Percentiles rank a stretch among this genome's conserved stretches.
phyloP scores from a whole-genome alignment of 2,329 filamentous ascomycete species.

The Calonectria fujianensis region DNA sequence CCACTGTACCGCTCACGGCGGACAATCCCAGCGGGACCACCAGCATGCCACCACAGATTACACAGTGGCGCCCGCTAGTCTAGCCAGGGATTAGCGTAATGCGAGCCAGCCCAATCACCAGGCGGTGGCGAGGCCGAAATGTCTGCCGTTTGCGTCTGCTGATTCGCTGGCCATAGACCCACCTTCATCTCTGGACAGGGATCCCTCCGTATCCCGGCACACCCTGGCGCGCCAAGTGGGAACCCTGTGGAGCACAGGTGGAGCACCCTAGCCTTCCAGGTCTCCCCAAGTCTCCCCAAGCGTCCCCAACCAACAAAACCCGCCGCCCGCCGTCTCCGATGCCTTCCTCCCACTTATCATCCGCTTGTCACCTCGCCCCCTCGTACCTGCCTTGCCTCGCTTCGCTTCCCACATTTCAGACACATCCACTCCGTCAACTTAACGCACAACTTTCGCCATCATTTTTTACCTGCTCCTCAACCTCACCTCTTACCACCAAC shows the following conservation, averaged over 20 bases:
- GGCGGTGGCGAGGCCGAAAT: constrained; percentile 57
- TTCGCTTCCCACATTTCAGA: constrained; percentile 47
- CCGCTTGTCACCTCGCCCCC: constrained; percentile 49
- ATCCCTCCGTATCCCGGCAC: constrained; percentile 41
- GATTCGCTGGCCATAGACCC: constrained; percentile 57
- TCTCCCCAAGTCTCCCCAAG: constrained; percentile 44
- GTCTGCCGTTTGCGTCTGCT: constrained; percentile 47
- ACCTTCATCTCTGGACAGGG: constrained; percentile 51
- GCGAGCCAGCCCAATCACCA: constrained; percentile 57
- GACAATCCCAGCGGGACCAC: constrained; percentile 40
- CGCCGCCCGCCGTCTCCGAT: constrained; percentile 55
- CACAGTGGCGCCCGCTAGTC: constrained; percentile 54
- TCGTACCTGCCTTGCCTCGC: constrained; percentile 54
- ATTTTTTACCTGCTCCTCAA: constrained; percentile 40
- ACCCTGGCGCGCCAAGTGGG: constrained; percentile 40
- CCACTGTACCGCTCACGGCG: constrained; percentile 50
- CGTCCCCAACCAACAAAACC: constrained; percentile 59
- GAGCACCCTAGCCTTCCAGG: constrained; percentile 32
- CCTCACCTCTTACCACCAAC: constrained; percentile 31
- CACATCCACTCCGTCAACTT: constrained; percentile 50
- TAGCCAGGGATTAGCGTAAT: constrained; percentile 46
- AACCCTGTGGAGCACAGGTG: constrained; percentile 40
- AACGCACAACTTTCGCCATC: constrained; percentile 49
- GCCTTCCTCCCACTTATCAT: constrained; percentile 54
- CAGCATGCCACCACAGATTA: constrained; percentile 57